phyloP scores from a whole-genome alignment of 805 yeast species.

The Candida koratica region DNA sequence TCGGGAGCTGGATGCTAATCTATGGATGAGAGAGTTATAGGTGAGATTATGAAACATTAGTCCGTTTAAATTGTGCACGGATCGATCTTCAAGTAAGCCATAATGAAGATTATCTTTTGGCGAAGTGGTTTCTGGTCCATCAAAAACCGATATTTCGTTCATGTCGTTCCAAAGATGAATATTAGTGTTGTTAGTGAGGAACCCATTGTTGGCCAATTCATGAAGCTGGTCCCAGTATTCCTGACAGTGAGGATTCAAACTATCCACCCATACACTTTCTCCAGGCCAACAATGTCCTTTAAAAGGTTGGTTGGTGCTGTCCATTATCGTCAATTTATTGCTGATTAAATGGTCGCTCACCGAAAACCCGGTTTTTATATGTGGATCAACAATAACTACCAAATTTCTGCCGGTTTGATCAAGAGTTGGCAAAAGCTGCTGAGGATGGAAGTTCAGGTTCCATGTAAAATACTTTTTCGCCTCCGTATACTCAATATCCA shows the following conservation, averaged over 20 bases:
- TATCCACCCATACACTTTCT: constrained; percentile 88
- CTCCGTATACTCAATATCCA: constrained; percentile 90
- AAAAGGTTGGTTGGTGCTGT: constrained; percentile 47
- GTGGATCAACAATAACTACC: constrained; percentile 89
- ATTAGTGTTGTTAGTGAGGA: constrained; percentile 53
- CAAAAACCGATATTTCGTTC: constrained; percentile 95
- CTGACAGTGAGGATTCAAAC: constrained; percentile 61
- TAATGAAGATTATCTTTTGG: constrained; percentile 77
- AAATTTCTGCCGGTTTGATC: constrained; percentile 74
- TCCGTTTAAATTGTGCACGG: constrained; percentile 85
- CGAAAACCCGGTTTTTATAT: constrained; percentile 66
- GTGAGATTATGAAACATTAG: constrained; percentile 78
- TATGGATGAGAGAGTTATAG: constrained; percentile 53
- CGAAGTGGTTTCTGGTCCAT: constrained; percentile 90
- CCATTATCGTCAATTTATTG: constrained; percentile 43
- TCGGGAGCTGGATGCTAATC: constrained; percentile 42
- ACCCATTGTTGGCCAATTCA: constrained; percentile 30
- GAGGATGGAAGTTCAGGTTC: constrained; percentile 74
- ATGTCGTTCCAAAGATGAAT: constrained; percentile 93
- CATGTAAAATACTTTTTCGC: constrained; percentile 88
- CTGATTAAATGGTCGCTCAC: constrained; percentile 53
- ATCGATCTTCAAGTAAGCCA: constrained; percentile 86
- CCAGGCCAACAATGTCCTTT: constrained; percentile 99
- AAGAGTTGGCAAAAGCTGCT: constrained; percentile 58
- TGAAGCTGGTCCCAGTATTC: constrained; percentile 58